Evolutionary conservation across 1,284 basidiomycete species (phyloP).

Genomic region (Ceratobasidium sp.): DNA sequence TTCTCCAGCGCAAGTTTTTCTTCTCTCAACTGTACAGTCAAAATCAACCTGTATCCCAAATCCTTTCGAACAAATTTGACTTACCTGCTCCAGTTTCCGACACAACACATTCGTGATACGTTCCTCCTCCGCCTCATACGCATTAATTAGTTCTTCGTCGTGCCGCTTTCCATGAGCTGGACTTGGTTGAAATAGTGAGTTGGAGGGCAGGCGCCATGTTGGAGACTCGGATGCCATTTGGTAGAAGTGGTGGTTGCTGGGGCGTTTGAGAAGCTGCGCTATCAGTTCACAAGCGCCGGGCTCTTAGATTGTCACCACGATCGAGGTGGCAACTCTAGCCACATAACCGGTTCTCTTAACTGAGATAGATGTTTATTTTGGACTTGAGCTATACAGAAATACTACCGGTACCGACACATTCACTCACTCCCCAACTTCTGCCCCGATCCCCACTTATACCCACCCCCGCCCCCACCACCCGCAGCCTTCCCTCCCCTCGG

Average conservation of each 20-base stretch:
- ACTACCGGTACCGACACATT: neutral
- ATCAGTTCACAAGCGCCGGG: neutral
- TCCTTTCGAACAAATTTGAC: slow-evolving; percentile 50
- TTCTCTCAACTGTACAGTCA: slow-evolving; percentile 70
- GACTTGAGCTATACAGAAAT: neutral
- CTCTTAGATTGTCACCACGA: neutral
- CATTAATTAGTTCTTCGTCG: slow-evolving; percentile 82
- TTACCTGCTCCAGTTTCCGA: slow-evolving; percentile 80
- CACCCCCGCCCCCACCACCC: slow-evolving; percentile 55
- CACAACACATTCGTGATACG: slow-evolving; percentile 83
- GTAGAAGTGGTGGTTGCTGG: slow-evolving; percentile 24
- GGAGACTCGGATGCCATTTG: slow-evolving; percentile 20
- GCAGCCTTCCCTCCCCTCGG: slow-evolving; percentile 54
- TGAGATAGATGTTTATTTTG: too few relatives aligned
- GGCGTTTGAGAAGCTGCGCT: slow-evolving; percentile 13
- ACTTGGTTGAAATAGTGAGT: neutral
- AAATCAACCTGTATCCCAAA: neutral
- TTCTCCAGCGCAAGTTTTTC: slow-evolving; percentile 87
- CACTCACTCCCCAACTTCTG: slow-evolving; percentile 58
- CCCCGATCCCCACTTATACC: slow-evolving; percentile 66
- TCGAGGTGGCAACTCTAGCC: neutral
- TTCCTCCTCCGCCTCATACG: slow-evolving; percentile 88
- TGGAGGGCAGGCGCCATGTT: slow-evolving; percentile 17
- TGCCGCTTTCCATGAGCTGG: neutral
- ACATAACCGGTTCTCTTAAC: neutral